A percentile compares a stretch with the other conserved stretches of the same genome.
These are phyloP conservation scores for Dendrobium nobile DNA, from an alignment of 106 monocot species.

Conservation along the genomic window DNA sequence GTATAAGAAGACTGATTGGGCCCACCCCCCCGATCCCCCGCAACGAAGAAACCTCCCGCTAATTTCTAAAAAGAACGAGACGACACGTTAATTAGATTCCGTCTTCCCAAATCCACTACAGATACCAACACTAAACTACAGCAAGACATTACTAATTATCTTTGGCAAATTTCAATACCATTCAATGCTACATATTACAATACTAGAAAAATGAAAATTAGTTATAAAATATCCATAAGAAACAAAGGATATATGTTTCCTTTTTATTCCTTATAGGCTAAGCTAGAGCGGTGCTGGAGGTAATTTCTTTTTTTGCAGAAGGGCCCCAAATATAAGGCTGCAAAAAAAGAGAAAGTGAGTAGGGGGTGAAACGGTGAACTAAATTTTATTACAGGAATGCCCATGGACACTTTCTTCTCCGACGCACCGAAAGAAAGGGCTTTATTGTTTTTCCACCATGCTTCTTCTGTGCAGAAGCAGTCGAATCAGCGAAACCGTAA, in stretches of 20 bases:
- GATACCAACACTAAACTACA: not conserved
- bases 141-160: not conserved
- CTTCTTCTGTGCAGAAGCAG: not conserved
- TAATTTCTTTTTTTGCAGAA: constrained; percentile 1
- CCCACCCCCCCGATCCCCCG: not conserved
- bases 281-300: not conserved
- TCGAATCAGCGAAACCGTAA: not conserved
- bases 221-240: not conserved
- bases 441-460: not conserved
- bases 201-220: not conserved
- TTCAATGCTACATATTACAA: not conserved
- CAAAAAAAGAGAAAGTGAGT: not conserved
- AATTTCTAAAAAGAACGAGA: not conserved
- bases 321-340: not conserved
- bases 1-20: not conserved
- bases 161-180: not conserved
- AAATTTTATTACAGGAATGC: not conserved
- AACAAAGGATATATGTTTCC: not conserved
- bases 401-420: not conserved
- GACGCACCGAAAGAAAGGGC: not conserved
- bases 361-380: not conserved
- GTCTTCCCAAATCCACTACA: not conserved
- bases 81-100: constrained; percentile 4
- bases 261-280: not conserved
- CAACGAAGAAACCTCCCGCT: not conserved